Evolutionary conservation across 106 monocot species (phyloP).

Genomic region (Gastrodia elata): DNA sequence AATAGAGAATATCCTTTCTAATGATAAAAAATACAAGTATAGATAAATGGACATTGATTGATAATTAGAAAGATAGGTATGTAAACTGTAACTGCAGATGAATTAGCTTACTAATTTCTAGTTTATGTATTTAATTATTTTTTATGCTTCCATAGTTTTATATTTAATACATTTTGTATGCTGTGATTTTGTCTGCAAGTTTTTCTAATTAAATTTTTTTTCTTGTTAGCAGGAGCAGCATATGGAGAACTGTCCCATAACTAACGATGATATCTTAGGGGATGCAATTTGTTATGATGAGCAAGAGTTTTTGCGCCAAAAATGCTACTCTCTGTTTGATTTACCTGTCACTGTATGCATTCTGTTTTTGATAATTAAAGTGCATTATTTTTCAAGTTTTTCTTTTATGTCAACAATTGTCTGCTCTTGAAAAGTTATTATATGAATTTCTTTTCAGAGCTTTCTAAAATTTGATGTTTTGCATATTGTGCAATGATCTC

Average conservation of each 20-base stretch:
- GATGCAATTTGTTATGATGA: conserved; percentile 55
- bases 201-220: background rate
- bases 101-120: background rate
- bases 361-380: background rate
- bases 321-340: conserved; percentile 56
- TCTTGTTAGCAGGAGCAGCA: conserved; percentile 30
- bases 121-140: background rate
- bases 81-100: background rate
- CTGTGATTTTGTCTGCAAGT: background rate
- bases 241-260: conserved; percentile 30
- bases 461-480: background rate
- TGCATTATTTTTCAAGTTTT: background rate
- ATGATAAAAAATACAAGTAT: no score
- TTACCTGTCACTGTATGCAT: conserved; percentile 13
- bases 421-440: background rate
- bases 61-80: background rate
- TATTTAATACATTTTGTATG: no score
- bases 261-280: conserved; percentile 67
- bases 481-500: background rate
- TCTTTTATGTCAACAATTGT: background rate
- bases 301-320: conserved; percentile 40
- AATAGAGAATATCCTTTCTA: no score
- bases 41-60: no score
- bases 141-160: no score
- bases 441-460: background rate